Conservation (phyloP, 2,329 filamentous ascomycete genomes). For the Neonectria neomacrospora region DNA sequence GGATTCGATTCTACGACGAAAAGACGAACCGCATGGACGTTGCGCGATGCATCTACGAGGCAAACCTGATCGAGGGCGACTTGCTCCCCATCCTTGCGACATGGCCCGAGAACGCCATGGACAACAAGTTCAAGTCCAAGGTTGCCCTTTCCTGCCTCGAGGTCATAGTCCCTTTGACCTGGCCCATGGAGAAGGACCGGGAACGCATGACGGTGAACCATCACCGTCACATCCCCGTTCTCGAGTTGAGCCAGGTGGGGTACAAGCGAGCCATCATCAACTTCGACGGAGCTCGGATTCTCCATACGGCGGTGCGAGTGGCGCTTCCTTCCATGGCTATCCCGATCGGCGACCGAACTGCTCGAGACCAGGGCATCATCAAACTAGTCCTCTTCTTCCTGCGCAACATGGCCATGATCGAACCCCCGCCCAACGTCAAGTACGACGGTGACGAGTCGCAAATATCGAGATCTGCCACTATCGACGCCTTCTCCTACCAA, state of each 20-base stretch:
- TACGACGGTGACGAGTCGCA: conserved; percentile 91
- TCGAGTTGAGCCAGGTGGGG: conserved; percentile 85
- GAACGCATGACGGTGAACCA: conserved; percentile 92
- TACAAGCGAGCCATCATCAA: conserved; percentile 93
- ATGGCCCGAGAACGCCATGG: conserved; percentile 79
- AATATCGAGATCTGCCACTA: conserved; percentile 85
- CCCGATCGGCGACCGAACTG: conserved; percentile 77
- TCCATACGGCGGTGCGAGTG: conserved; percentile 83
- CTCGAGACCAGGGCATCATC: conserved; percentile 90
- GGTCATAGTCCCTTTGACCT: conserved; percentile 90
- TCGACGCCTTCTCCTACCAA: conserved; percentile 89
- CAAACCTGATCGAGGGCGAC: conserved; percentile 91
- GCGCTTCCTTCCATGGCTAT: conserved; percentile 88
- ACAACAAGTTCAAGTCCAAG: conserved; percentile 80
- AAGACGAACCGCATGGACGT: conserved; percentile 95
- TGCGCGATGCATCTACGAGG: conserved; percentile 89
- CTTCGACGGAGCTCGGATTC: conserved; percentile 78
- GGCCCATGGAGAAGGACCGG: conserved; percentile 85
- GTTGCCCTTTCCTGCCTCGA: conserved; percentile 89
- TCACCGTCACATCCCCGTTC: conserved; percentile 88
- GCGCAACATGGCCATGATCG: conserved; percentile 88
- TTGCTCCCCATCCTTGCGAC: conserved; percentile 87
- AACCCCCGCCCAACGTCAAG: conserved; percentile 75
- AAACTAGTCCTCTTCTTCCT: conserved; percentile 90
- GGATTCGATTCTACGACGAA: conserved; percentile 94